Conservation (phyloP, 495 filamentous ascomycete species). For the Aspergillus sparsus region DNA sequence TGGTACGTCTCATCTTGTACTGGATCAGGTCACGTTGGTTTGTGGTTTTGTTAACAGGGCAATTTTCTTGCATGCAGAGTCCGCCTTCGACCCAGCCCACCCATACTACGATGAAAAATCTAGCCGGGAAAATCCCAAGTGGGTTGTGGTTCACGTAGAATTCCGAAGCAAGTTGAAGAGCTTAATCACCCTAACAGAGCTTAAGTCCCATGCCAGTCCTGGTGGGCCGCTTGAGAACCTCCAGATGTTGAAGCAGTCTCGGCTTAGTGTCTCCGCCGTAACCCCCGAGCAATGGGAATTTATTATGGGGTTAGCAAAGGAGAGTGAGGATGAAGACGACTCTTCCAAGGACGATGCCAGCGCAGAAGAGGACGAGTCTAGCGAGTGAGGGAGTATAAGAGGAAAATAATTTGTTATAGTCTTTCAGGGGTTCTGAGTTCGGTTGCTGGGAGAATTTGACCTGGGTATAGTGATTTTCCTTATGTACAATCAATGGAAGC, state of each 20-base stretch:
- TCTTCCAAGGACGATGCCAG: slow-evolving; percentile 20
- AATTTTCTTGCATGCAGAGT: slow-evolving; percentile 50
- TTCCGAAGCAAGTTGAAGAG: slow-evolving; percentile 78
- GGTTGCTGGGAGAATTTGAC: slow-evolving; percentile 7
- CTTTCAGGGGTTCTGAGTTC: slow-evolving; percentile 4
- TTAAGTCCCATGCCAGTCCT: slow-evolving; percentile 60
- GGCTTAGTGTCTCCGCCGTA: slow-evolving; percentile 84
- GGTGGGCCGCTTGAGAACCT: slow-evolving; percentile 73
- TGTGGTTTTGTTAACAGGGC: no score
- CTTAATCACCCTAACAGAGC: slow-evolving; percentile 70
- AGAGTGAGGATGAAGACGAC: slow-evolving; percentile 19
- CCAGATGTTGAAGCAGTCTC: slow-evolving; percentile 75
- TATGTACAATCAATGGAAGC: slow-evolving; percentile 25
- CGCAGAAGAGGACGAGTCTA: slow-evolving; percentile 17
- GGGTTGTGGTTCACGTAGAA: slow-evolving; percentile 84
- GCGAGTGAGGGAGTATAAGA: slow-evolving; percentile 15
- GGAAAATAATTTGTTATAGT: slow-evolving; percentile 12
- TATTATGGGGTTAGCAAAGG: slow-evolving; percentile 56
- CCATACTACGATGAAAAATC: slow-evolving; percentile 83
- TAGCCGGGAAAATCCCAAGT: slow-evolving; percentile 75
- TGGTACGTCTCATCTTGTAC: slow-evolving; percentile 44
- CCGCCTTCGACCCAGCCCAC: slow-evolving; percentile 72
- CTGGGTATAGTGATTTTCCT: slow-evolving; percentile 16
- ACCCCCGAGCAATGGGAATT: slow-evolving; percentile 75
- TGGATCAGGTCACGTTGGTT: no score